Evolutionary conservation across 352 stramenopile species (phyloP).

Genomic region (Plasmopara muralis): DNA sequence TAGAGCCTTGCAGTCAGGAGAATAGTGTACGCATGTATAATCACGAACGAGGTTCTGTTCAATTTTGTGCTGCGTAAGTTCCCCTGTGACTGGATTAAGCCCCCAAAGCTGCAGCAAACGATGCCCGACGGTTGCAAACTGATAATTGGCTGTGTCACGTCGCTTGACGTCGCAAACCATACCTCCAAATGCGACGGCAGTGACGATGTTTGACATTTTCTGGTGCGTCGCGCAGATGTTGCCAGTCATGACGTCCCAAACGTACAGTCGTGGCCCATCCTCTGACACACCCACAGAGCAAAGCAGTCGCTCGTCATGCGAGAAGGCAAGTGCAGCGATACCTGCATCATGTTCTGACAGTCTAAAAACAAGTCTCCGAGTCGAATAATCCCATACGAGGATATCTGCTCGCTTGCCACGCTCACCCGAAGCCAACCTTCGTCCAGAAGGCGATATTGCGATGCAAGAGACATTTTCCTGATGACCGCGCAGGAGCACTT

Average conservation of each 20-base stretch:
- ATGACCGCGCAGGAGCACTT: constrained; percentile 83
- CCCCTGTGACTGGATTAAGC: constrained; percentile 78
- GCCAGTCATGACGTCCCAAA: constrained; percentile 88
- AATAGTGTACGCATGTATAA: constrained; percentile 81
- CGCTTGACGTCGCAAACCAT: constrained; percentile 89
- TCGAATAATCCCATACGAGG: constrained; percentile 85
- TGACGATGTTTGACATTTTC: constrained; percentile 55
- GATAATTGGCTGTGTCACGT: constrained; percentile 79
- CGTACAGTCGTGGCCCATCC: constrained; percentile 76
- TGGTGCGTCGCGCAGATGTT: constrained; percentile 82
- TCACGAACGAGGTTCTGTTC: constrained; percentile 73
- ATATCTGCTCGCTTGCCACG: constrained; percentile 75
- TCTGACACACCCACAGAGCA: constrained; percentile 68
- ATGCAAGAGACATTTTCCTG: constrained; percentile 76
- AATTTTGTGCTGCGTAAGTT: constrained; percentile 63
- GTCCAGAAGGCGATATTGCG: constrained; percentile 64
- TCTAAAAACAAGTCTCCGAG: constrained; percentile 63
- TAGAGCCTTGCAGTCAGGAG: constrained; percentile 70
- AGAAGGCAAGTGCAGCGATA: constrained; percentile 85
- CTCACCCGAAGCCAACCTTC: constrained; percentile 83
- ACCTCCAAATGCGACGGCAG: constrained; percentile 69
- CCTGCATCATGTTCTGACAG: constrained; percentile 88
- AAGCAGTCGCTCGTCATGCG: constrained; percentile 86
- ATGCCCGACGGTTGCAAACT: constrained; percentile 76
- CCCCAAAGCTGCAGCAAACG: constrained; percentile 79